Percentiles rank a stretch among this genome's conserved stretches.
phyloP scores from a whole-genome alignment of 768 basidiomycete species.

The Serendipita sp. region DNA sequence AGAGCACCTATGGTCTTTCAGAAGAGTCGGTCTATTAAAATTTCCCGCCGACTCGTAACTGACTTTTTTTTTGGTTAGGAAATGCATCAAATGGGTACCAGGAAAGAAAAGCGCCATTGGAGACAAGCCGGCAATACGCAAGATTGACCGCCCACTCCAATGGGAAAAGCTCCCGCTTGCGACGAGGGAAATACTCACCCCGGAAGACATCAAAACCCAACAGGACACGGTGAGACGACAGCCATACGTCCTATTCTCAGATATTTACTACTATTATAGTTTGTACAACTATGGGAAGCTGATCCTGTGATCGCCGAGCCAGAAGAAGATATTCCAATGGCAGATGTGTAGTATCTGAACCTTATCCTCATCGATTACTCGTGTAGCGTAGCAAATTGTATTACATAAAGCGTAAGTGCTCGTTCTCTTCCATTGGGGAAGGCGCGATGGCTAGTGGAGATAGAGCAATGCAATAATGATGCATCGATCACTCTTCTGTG shows the following conservation, averaged over 20 bases:
- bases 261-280: neutral
- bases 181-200: constrained; percentile 37
- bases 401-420: too few relatives aligned
- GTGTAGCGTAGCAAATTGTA: too few relatives aligned
- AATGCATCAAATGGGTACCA: constrained; percentile 74
- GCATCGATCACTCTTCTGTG: neutral
- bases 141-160: constrained; percentile 42
- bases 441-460: too few relatives aligned
- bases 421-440: too few relatives aligned
- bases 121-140: constrained; percentile 59
- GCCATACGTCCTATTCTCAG: neutral
- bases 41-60: neutral
- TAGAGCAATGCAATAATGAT: too few relatives aligned
- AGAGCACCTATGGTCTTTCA: constrained; percentile 63
- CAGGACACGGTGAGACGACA: constrained; percentile 38
- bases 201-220: constrained; percentile 45
- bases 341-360: too few relatives aligned
- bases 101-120: constrained; percentile 85
- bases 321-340: neutral
- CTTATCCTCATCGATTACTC: too few relatives aligned
- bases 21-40: constrained; percentile 56
- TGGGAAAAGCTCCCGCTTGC: constrained; percentile 67
- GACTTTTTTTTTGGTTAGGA: constrained; percentile 29
- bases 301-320: constrained; percentile 4
- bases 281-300: constrained; percentile 10